Base-by-base conservation (phyloP, 768 basidiomycete genomes). In the Filobasidium floriforme region DNA sequence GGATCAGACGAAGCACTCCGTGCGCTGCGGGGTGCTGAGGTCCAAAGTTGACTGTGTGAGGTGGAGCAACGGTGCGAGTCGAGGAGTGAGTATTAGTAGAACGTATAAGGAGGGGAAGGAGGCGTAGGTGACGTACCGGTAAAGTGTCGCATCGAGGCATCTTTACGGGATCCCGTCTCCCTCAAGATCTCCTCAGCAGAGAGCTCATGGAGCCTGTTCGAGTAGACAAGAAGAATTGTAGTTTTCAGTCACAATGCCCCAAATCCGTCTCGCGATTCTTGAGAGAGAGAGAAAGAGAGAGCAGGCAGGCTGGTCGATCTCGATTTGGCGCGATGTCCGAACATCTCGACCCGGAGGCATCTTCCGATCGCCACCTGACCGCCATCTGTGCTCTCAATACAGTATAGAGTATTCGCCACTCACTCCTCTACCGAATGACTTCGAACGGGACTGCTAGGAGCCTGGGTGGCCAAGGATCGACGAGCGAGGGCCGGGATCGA, bases 1-100 rank as follows among this genome's bases (percentile, higher is more conserved):
- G 81, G 77, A 99, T 99, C 83, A 99, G 85, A 66, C 96, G 89
- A 46, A 99, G 84, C 79, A 99, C 96, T 76, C 96, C 96, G 79
- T 99, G 96, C 18, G 96, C 96, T 63, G 96, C 96, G 63, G 94
- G 94, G 82, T 99, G 94, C 78, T 99, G 94, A 62, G 94, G 94
- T 69, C 90, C 93, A 77, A 96, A 96, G 83, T 97, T 97, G 72
- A 97, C 92, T 92, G 71, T 28, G 69, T 40, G 32, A 55, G 26
- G 57, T 49, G 26, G 24, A 37, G 18, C 15, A 43, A n/a, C n/a
- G 63, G 43, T 1, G 59, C 26, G 29, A 41, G 5, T 28, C 41
- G 63, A 37, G 10, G 60, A 9, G n/a, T 14, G 32, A 37, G 32
- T n/a, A 9, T 37, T 15, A 61, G 60, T 59, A 51, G 12, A 12